These are phyloP conservation scores for Nothophoma quercina DNA, from an alignment of 2,329 filamentous ascomycete species.

Conservation along the genomic window DNA sequence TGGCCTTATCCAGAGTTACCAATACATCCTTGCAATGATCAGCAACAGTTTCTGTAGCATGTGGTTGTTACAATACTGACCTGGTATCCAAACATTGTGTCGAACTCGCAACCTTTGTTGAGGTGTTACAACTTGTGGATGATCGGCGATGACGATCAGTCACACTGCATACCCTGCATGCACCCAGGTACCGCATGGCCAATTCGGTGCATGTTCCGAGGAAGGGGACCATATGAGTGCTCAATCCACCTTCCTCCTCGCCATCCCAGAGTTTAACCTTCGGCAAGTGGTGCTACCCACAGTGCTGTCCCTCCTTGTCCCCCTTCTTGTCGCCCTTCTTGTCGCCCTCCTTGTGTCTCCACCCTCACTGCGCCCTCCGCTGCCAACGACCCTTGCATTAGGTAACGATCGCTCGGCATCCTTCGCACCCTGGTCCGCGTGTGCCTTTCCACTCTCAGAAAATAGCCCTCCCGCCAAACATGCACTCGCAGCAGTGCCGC, in stretches of 20 bases:
- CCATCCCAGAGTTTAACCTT: background rate
- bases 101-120: background rate
- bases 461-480: background rate
- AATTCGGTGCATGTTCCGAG: background rate
- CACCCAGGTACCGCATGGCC: background rate
- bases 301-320: background rate
- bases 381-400: constrained; percentile 9
- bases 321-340: background rate
- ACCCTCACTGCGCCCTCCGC: background rate
- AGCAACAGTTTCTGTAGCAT: background rate
- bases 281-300: background rate
- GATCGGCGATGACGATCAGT: constrained; percentile 7
- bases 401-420: constrained; percentile 6
- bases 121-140: background rate
- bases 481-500: constrained; percentile 3
- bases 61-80: background rate
- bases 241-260: constrained; percentile 2
- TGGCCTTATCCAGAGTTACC: background rate
- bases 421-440: background rate
- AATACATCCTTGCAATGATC: background rate
- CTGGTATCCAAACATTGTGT: background rate
- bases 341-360: background rate
- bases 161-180: background rate
- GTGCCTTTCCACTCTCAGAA: background rate
- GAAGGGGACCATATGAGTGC: background rate